Percentiles rank a stretch among this genome's conserved stretches.
Conservation (phyloP, 2,329 filamentous ascomycete species). For the Teratosphaeriaceae sp. region DNA sequence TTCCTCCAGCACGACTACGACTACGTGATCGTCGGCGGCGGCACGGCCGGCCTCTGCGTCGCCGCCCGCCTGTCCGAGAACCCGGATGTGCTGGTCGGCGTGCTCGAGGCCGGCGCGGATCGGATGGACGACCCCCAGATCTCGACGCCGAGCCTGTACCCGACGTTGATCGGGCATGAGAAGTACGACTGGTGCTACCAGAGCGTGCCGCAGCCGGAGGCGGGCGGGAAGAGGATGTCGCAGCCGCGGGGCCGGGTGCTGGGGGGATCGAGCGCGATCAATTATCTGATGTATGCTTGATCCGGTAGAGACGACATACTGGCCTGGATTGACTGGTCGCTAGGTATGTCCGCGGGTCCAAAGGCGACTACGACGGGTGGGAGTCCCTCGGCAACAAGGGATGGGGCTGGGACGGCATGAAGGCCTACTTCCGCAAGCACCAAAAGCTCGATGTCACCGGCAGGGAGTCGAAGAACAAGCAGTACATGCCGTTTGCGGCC, state of each 20-base stretch:
- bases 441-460: constrained; percentile 22
- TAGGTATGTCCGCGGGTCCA: constrained; percentile 25
- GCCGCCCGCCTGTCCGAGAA: constrained; percentile 18
- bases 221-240: constrained; percentile 4
- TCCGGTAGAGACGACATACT: not conserved
- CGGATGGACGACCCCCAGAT: constrained; percentile 22
- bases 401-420: constrained; percentile 24
- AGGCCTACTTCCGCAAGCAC: constrained; percentile 27
- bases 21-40: constrained; percentile 19
- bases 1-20: constrained; percentile 22
- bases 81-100: constrained; percentile 19
- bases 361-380: constrained; percentile 33
- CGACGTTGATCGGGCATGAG: constrained; percentile 26
- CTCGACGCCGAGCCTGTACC: constrained; percentile 27
- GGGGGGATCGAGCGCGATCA: constrained; percentile 29
- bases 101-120: constrained; percentile 28
- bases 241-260: constrained; percentile 24
- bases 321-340: not conserved
- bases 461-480: constrained; percentile 15
- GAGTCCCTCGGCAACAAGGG: constrained; percentile 19
- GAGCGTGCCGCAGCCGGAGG: constrained; percentile 16
- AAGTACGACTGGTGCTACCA: constrained; percentile 31
- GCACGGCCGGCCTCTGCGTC: constrained; percentile 14
- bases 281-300: constrained; percentile 27
- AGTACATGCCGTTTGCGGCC: constrained; percentile 24